Evolutionary conservation across 768 basidiomycete genomes (phyloP).

Genomic region (Harrya chromipes): DNA sequence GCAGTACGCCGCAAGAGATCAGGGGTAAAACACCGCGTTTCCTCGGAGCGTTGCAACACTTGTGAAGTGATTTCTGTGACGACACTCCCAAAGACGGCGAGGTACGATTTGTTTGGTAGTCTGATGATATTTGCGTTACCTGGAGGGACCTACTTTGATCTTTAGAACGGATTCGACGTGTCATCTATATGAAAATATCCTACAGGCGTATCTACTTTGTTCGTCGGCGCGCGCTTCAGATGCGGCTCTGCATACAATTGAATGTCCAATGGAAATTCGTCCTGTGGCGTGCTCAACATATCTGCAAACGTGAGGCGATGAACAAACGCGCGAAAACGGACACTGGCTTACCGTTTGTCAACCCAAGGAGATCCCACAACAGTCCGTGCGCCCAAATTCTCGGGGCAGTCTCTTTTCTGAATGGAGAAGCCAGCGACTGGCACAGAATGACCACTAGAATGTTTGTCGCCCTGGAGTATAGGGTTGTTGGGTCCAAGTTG

Average conservation of each 20-base stretch:
- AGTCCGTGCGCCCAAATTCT: conserved; percentile 19
- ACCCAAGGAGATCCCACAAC: conserved; percentile 20
- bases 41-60: conserved; percentile 40
- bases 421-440: conserved; percentile 23
- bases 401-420: conserved; percentile 16
- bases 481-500: conserved; percentile 42
- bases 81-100: conserved; percentile 46
- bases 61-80: conserved; percentile 44
- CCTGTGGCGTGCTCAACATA: conserved; percentile 32
- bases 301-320: conserved; percentile 26
- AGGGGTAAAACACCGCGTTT: conserved; percentile 47
- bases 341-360: conserved; percentile 6
- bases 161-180: conserved; percentile 12
- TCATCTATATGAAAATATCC: conserved; percentile 3
- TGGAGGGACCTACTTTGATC: conserved; percentile 30
- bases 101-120: conserved; percentile 37
- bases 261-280: conserved; percentile 37
- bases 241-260: conserved; percentile 40
- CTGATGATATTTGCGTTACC: conserved; percentile 35
- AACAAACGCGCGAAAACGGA: neutral
- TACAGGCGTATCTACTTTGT: conserved; percentile 36
- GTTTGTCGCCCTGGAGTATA: conserved; percentile 47
- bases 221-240: conserved; percentile 30
- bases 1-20: conserved; percentile 45
- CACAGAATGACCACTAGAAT: conserved; percentile 46